phyloP scores from a whole-genome alignment of 257 asterid genomes.

The Solanum okadae region DNA sequence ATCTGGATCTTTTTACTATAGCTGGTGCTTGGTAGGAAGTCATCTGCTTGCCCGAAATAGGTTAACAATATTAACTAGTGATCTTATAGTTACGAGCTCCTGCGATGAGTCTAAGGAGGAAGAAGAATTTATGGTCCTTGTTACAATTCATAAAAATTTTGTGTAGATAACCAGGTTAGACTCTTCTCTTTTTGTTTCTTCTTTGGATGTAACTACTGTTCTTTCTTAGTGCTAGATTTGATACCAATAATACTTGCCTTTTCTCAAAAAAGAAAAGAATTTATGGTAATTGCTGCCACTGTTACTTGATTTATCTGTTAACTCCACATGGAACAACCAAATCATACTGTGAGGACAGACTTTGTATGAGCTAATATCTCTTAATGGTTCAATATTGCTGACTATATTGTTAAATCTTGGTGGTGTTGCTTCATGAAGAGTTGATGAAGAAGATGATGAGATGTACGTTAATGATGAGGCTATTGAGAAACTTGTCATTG shows the following conservation, averaged over 20 bases:
- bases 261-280: not conserved
- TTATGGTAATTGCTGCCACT: not conserved
- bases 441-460: slow-evolving; percentile 69
- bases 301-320: not conserved
- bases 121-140: not conserved
- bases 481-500: slow-evolving; percentile 75
- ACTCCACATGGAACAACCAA: not conserved
- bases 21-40: not conserved
- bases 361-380: not conserved
- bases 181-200: not conserved
- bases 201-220: not conserved
- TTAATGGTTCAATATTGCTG: not conserved
- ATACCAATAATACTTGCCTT: not conserved
- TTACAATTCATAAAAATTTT: not conserved
- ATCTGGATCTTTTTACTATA: not conserved
- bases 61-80: not conserved
- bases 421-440: slow-evolving; percentile 24
- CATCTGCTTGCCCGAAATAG: not conserved
- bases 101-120: not conserved
- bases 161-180: not conserved
- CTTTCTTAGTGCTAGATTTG: not conserved
- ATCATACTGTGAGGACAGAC: not conserved
- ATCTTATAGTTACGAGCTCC: not conserved
- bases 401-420: not conserved
- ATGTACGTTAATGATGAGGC: slow-evolving; percentile 50